A percentile compares a stretch with the other conserved stretches of the same genome.
Conservation (phyloP, 179 eudicot species). For the Patellifolia procumbens region DNA sequence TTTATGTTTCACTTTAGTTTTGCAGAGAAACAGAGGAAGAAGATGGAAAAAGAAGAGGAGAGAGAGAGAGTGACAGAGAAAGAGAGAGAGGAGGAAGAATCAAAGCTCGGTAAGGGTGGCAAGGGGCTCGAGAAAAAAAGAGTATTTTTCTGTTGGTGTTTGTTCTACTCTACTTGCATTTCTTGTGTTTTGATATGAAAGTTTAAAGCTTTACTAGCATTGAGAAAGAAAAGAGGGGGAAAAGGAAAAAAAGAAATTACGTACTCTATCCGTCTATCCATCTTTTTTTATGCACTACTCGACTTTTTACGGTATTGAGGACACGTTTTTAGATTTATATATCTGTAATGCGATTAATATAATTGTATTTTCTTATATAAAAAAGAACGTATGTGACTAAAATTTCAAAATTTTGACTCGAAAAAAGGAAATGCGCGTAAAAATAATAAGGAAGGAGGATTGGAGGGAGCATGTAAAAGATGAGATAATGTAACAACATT, state of each 20-base stretch:
- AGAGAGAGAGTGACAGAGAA: constrained; percentile 20
- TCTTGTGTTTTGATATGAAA: constrained; percentile 20
- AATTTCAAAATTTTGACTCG: too few species aligned
- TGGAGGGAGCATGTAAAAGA: neutral
- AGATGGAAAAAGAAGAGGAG: neutral
- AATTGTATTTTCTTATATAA: too few species aligned
- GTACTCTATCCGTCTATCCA: too few species aligned
- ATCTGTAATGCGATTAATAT: too few species aligned
- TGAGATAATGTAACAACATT: constrained; percentile 5
- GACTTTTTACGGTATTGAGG: too few species aligned
- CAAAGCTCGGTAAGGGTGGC: constrained; percentile 24
- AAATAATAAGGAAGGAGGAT: too few species aligned
- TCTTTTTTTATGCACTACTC: too few species aligned
- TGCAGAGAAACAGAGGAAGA: neutral
- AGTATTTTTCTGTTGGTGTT: constrained; percentile 1
- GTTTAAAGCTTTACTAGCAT: neutral
- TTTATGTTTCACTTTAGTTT: neutral
- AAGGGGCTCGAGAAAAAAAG: constrained; percentile 57
- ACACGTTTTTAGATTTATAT: too few species aligned
- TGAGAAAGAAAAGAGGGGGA: neutral
- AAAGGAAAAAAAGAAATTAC: too few species aligned
- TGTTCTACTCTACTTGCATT: constrained; percentile 12
- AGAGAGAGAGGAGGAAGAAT: constrained; percentile 18
- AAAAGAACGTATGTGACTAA: too few species aligned
- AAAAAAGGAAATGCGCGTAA: too few species aligned